Base-by-base conservation (phyloP, 108 stramenopile genomes). In the Discostella pseudostelligera region DNA sequence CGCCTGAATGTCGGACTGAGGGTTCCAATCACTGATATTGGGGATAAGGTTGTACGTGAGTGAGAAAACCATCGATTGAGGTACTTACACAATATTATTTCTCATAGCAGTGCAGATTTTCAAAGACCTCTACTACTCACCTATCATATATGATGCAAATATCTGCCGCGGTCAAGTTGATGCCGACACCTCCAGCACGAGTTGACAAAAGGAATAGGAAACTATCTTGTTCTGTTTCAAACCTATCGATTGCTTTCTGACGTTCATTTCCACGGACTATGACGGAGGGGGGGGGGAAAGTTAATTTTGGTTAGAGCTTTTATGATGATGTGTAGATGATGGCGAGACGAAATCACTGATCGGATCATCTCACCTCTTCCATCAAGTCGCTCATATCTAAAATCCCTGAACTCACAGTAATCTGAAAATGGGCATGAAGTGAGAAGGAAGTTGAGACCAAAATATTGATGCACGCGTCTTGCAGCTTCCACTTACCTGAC, bases 1-100 rank as follows among this genome's bases (percentile, higher is more conserved):
- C 14, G 98, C 99, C 76, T 99, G 99, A 12, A 98, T 96, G 71
- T 99, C 99, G 69, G 98, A 98, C 81, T 99, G 99, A 19, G 98
- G 98, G 67, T 99, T 99, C 98, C 98, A 99, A 68, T 99, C 98
- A 58, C 83, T 85, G 67, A 95, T n/a, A n/a, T n/a, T n/a, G n/a
- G n/a, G 89, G 63, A 88, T 91, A 47, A 95, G 92, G 53, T 87
- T 87, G 55, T 90, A 85, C 2, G 81, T 83, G 72, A 96, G 91
- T 13, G 84, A 83, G n/a, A 79, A 77, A n/a, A n/a, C n/a, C n/a
- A n/a, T n/a, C n/a, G n/a, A n/a, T n/a, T n/a, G n/a, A n/a, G n/a
- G n/a, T n/a, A n/a, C n/a, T n/a, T n/a, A n/a, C n/a, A n/a, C n/a
- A 37, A 84, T 82, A 14, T 89, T 48, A 59, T 88, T 86, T 76